phyloP scores from a whole-genome alignment of 345 rosid genomes.

The Crucihimalaya himalaica region DNA sequence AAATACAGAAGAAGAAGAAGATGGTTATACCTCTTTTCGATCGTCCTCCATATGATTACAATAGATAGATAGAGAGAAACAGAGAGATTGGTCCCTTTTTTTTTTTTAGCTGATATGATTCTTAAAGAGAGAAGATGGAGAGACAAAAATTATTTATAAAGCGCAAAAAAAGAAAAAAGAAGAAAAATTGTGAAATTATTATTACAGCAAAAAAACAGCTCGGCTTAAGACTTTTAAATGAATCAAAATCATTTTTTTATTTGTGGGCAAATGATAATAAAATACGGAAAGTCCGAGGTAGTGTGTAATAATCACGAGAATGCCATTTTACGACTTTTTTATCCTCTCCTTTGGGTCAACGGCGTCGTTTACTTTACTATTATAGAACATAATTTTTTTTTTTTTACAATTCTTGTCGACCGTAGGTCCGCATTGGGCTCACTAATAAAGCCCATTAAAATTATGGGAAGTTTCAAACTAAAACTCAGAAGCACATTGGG shows the following conservation, averaged over 20 bases:
- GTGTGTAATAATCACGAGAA: slow-evolving; percentile 24
- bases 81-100: background rate
- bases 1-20: background rate
- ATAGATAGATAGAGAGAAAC: background rate
- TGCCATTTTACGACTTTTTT: slow-evolving; percentile 19
- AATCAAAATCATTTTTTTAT: background rate
- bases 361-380: too few relatives aligned
- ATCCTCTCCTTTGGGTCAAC: background rate
- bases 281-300: slow-evolving; percentile 27
- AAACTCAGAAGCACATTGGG: background rate
- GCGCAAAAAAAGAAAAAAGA: background rate
- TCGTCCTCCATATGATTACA: slow-evolving; percentile 34
- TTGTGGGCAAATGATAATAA: slow-evolving; percentile 19
- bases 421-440: background rate
- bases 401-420: too few relatives aligned
- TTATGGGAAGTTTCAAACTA: background rate
- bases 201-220: slow-evolving; percentile 38
- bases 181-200: slow-evolving; percentile 1
- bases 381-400: too few relatives aligned
- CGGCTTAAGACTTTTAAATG: background rate
- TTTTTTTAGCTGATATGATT: slow-evolving; percentile 8
- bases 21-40: slow-evolving; percentile 37
- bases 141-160: slow-evolving; percentile 4
- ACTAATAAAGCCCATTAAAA: slow-evolving; percentile 2
- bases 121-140: slow-evolving; percentile 12